phyloP scores from a whole-genome alignment of 106 monocot genomes.

The Allium fistulosum region DNA sequence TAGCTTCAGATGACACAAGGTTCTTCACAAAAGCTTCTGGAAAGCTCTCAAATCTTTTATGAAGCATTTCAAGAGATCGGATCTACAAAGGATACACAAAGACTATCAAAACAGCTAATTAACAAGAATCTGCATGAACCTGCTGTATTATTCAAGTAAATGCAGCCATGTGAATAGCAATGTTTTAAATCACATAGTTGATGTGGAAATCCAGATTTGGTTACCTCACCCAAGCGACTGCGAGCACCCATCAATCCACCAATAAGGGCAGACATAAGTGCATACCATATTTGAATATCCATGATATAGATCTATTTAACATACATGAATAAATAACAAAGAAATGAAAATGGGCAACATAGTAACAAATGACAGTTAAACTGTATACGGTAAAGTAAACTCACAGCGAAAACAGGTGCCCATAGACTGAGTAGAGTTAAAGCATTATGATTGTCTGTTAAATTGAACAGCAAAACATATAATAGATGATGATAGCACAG shows the following conservation, averaged over 20 bases:
- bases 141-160: no score
- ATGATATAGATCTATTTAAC: constrained; percentile 75
- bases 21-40: constrained; percentile 86
- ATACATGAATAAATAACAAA: neutral
- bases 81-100: constrained; percentile 35
- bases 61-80: constrained; percentile 92
- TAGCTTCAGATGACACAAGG: constrained; percentile 48
- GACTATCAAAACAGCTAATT: neutral
- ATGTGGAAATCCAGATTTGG: neutral
- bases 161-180: no score
- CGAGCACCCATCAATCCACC: constrained; percentile 93
- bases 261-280: constrained; percentile 76
- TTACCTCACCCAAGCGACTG: constrained; percentile 87
- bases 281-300: constrained; percentile 97
- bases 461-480: constrained; percentile 12
- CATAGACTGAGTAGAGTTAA: constrained; percentile 84
- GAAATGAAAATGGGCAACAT: neutral
- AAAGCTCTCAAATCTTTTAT: constrained; percentile 90
- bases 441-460: constrained; percentile 82
- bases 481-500: neutral
- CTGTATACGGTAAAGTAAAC: constrained; percentile 12
- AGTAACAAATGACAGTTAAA: neutral
- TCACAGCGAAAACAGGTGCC: constrained; percentile 91
- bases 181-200: no score
- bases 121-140: constrained; percentile 2